Evolutionary conservation across 2,329 filamentous ascomycete species (phyloP).

Genomic region (Cladosporium sp.): DNA sequence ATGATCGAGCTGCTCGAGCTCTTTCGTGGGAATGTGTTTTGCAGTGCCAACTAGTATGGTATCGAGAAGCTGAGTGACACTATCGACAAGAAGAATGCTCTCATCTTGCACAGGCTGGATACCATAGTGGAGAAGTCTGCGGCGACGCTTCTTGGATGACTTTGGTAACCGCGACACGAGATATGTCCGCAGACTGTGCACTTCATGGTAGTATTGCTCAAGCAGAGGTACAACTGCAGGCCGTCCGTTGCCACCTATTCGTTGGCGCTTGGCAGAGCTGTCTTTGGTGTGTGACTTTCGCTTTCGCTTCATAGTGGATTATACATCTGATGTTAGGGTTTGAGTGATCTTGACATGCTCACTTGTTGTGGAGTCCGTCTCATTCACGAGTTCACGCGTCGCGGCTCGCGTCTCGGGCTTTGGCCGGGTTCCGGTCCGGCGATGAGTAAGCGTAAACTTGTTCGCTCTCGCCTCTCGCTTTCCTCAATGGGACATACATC

Average conservation of each 20-base stretch:
- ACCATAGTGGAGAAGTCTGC: constrained; percentile 23
- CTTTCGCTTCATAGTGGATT: not conserved
- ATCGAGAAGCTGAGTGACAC: constrained; percentile 61
- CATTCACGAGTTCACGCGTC: too few species aligned
- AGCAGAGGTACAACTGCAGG: constrained; percentile 19
- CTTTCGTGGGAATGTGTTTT: constrained; percentile 45
- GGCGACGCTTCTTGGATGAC: constrained; percentile 22
- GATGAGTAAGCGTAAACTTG: too few species aligned
- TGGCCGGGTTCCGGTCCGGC: too few species aligned
- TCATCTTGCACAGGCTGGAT: not conserved
- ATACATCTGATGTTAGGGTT: too few species aligned
- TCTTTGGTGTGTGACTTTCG: not conserved
- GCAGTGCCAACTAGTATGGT: constrained; percentile 60
- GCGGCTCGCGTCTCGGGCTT: too few species aligned
- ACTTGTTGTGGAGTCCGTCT: too few species aligned
- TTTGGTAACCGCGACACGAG: constrained; percentile 22
- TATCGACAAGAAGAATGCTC: constrained; percentile 14
- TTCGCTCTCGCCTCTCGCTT: too few species aligned
- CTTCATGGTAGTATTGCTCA: constrained; percentile 23
- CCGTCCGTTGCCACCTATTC: not conserved
- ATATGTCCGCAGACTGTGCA: constrained; percentile 26
- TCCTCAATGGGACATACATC: too few species aligned
- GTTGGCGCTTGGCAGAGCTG: not conserved
- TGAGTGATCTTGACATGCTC: too few species aligned
- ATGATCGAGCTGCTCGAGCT: constrained; percentile 39